Percentiles rank a stretch among this genome's conserved stretches.
Conservation (phyloP, 1,139 yeast species). For the Pneumocystis jirovecii region DNA sequence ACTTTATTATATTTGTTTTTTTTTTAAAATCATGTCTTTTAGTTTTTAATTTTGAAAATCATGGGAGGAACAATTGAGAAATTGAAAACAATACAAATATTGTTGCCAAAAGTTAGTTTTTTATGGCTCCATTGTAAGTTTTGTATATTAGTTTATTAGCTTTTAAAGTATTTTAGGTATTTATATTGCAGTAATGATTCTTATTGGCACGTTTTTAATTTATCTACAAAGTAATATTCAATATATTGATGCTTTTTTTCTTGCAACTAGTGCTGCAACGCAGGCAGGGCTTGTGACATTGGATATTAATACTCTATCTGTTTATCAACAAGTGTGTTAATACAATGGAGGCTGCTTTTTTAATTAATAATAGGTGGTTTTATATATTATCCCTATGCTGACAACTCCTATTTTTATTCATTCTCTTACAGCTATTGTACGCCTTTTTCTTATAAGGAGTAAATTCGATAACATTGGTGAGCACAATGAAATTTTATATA, state of each 20-base stretch:
- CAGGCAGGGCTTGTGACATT: slow-evolving; percentile 86
- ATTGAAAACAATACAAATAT: not conserved
- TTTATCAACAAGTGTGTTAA: slow-evolving; percentile 40
- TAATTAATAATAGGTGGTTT: slow-evolving; percentile 36
- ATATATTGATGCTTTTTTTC: slow-evolving; percentile 69
- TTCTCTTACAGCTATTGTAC: slow-evolving; percentile 58
- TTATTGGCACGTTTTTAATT: not conserved
- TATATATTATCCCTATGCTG: slow-evolving; percentile 45
- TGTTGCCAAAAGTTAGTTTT: not conserved
- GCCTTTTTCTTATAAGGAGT: slow-evolving; percentile 80
- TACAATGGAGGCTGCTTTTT: not conserved
- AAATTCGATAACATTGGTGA: slow-evolving; percentile 70
- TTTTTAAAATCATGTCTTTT: not conserved
- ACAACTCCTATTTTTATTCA: slow-evolving; percentile 87
- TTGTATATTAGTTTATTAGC: not conserved
- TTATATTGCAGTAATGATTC: not conserved
- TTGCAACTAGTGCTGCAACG: slow-evolving; percentile 62
- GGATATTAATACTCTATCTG: slow-evolving; percentile 41
- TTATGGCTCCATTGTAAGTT: not conserved
- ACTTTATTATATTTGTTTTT: not conserved
- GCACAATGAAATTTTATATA: not conserved
- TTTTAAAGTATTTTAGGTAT: not conserved
- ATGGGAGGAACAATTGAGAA: not conserved
- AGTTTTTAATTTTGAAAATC: not conserved
- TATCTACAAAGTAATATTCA: slow-evolving; percentile 19